Conservation (phyloP, 495 filamentous ascomycete species). For the Haplographium delicatum region DNA sequence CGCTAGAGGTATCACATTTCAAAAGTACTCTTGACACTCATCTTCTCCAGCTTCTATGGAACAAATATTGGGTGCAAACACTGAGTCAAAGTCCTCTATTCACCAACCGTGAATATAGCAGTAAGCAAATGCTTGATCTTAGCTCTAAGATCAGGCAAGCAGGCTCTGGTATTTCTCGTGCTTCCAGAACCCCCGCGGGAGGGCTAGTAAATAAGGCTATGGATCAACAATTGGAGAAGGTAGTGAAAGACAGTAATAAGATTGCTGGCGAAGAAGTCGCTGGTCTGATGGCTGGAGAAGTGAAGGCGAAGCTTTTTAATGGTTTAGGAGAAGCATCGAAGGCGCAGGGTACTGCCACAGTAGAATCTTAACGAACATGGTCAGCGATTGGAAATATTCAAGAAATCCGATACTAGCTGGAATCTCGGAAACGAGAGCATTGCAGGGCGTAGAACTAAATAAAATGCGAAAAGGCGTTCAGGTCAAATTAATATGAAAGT, state of each 20-base stretch:
- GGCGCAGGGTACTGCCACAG: too few species aligned
- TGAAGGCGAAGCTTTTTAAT: constrained; percentile 84
- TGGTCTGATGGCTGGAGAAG: constrained; percentile 72
- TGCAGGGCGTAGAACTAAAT: constrained; percentile 4
- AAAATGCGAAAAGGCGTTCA: constrained; percentile 1
- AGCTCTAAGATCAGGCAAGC: constrained; percentile 70
- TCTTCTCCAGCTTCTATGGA: constrained; percentile 87
- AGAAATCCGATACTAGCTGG: too few species aligned
- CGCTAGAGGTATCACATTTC: constrained; percentile 86
- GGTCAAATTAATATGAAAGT: too few species aligned
- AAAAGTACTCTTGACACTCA: constrained; percentile 84
- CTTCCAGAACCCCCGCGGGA: constrained; percentile 12
- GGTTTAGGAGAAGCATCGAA: constrained; percentile 40
- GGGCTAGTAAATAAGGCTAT: constrained; percentile 9
- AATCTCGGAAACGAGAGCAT: too few species aligned
- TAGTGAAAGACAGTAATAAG: constrained; percentile 72
- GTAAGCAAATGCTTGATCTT: constrained; percentile 87
- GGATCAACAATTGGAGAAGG: constrained; percentile 70
- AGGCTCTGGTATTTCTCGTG: constrained; percentile 41
- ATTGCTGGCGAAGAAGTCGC: constrained; percentile 82
- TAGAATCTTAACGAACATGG: too few species aligned
- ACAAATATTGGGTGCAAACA: constrained; percentile 99
- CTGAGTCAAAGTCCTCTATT: constrained; percentile 93
- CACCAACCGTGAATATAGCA: constrained; percentile 88
- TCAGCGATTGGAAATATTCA: too few species aligned